Evolutionary conservation across 1,139 yeast genomes (phyloP), one percentile per base, ranked within the genome.

Genomic region (Blastobotrys apis): DNA sequence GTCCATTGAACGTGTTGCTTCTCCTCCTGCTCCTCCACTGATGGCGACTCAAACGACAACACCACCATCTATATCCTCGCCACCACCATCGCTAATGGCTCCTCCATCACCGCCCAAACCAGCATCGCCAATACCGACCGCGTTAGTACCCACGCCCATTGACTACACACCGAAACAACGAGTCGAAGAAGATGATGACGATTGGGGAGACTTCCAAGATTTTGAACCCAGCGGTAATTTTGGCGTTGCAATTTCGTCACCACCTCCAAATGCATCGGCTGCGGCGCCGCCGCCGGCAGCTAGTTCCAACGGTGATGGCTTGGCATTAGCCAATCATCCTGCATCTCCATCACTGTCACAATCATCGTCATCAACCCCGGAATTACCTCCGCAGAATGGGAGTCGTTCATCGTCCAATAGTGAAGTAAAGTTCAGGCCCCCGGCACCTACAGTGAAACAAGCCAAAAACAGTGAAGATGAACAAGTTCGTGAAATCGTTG

Each of bases 201-300:
- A 52, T 27, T 53, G 56, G 56, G 56, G 54, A 13, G 55, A 52
- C 26, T 53, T 52, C 43, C 53, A 41, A 21, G 37, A 34, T 12
- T 34, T 34, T 34, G 37, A 12, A 15, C 29, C 23, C 19, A 23
- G 26, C 26, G 9, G 26, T 23, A n/a, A n/a, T n/a, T n/a, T n/a
- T n/a, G n/a, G n/a, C n/a, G n/a, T n/a, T n/a, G n/a, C n/a, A n/a
- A 5, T 16, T 27, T 16, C 31, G 15, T 27, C 31, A 8, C 31
- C 31, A 8, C 31, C 31, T 5, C 9, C 9, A 27, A 13, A n/a
- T 27, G 31, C 33, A 9, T 22, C 33, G 12, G 3, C 41, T 3
- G 17, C 32, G 5, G 15, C 17, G 27, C 17, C 33, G 15, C n/a
- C 33, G 32, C 41, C 41, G 12, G 19, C 42, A 5, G 33, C 36